These are phyloP conservation scores for Phaffia tasmanica DNA, from an alignment of 768 basidiomycete species.

Conservation along the genomic window DNA sequence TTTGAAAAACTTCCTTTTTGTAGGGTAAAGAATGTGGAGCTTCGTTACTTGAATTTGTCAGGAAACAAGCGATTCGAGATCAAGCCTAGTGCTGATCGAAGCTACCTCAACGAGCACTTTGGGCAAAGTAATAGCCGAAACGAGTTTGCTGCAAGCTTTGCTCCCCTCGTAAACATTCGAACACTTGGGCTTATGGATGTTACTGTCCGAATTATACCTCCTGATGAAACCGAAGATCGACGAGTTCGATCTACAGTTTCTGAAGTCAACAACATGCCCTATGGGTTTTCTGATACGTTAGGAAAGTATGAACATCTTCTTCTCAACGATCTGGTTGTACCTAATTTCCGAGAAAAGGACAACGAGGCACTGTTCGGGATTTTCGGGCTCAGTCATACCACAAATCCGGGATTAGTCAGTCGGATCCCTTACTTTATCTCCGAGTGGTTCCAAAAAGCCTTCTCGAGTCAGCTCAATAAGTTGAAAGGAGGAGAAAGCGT, in stretches of 20 bases:
- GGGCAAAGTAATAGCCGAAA: slow-evolving; percentile 20
- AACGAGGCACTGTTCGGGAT: slow-evolving; percentile 89
- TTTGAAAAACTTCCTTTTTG: neutral
- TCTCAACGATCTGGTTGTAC: slow-evolving; percentile 86
- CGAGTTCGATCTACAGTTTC: slow-evolving; percentile 84
- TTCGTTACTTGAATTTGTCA: slow-evolving; percentile 89
- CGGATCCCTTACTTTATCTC: slow-evolving; percentile 70
- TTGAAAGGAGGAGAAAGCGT: slow-evolving; percentile 49
- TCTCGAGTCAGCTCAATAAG: slow-evolving; percentile 50
- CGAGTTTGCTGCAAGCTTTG: slow-evolving; percentile 56
- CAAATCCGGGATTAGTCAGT: slow-evolving; percentile 33
- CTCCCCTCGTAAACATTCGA: slow-evolving; percentile 67
- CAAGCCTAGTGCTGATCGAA: slow-evolving; percentile 52
- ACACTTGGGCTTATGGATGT: slow-evolving; percentile 98
- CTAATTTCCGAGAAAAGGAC: slow-evolving; percentile 61
- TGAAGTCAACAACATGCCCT: slow-evolving; percentile 81
- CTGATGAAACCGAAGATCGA: slow-evolving; percentile 60
- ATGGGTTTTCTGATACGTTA: slow-evolving; percentile 89
- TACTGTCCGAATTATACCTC: slow-evolving; percentile 49
- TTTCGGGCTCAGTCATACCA: slow-evolving; percentile 68
- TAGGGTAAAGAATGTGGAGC: slow-evolving; percentile 92
- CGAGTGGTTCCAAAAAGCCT: slow-evolving; percentile 60
- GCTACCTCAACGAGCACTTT: slow-evolving; percentile 13
- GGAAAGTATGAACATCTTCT: slow-evolving; percentile 66
- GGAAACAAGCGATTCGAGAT: slow-evolving; percentile 95